These are phyloP conservation scores for Suillus spraguei DNA, from an alignment of 768 basidiomycete genomes.

Conservation along the genomic window DNA sequence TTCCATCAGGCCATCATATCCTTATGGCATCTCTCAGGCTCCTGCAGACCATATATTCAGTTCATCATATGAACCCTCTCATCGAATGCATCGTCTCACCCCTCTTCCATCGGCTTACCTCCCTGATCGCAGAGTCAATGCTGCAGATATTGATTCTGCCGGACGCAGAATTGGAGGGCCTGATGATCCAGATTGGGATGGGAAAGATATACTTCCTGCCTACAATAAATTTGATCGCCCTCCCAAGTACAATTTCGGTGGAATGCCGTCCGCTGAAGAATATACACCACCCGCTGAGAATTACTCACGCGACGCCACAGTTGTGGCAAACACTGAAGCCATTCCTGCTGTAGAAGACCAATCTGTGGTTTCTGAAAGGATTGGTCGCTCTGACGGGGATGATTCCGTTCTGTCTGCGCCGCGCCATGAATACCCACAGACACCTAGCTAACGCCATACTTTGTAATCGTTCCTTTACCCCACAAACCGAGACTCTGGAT, in stretches of 20 bases:
- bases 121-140: conserved; percentile 29
- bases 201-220: conserved; percentile 51
- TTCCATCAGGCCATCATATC: background rate
- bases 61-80: conserved; percentile 17
- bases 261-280: background rate
- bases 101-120: conserved; percentile 25
- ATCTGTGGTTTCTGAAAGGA: background rate
- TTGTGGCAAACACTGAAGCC: background rate
- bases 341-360: background rate
- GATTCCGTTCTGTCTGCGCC: background rate
- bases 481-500: background rate
- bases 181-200: conserved; percentile 34
- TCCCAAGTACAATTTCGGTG: conserved; percentile 43
- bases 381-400: background rate
- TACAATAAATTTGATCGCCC: conserved; percentile 49
- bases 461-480: background rate
- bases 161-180: conserved; percentile 40
- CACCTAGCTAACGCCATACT: background rate
- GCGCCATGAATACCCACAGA: background rate
- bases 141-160: conserved; percentile 39
- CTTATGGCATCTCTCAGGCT: conserved; percentile 12
- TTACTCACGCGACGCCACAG: background rate
- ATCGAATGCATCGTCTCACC: conserved; percentile 20
- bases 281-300: no score
- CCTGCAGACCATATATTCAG: conserved; percentile 5